Evolutionary conservation across 1,284 basidiomycete genomes (phyloP), one percentile per base, ranked within the genome.

Genomic region (Cronartium ribicola): DNA sequence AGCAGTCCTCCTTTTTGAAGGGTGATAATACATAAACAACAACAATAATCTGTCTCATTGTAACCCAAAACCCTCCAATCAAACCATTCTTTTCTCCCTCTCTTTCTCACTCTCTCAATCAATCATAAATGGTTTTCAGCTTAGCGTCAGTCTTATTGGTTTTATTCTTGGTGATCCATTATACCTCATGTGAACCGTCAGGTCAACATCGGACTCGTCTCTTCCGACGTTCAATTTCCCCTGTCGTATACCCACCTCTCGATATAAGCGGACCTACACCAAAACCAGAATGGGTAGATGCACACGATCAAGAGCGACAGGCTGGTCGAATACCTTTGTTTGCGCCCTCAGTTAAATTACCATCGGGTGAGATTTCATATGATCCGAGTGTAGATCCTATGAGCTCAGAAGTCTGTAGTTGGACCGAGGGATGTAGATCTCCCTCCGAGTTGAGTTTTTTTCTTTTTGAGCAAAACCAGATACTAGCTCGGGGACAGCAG

Each of bases 251-350:
- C 20, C 63, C 63, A 37, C 10, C 63, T 22, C 41, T 65, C 14
- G 71, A 74, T 37, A 29, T 74, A 29, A 29, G 22, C 4, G 71
- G 71, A 8, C 71, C 71, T 51, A 79, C 79, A 29, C 76, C 80
- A 14, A 83, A 88, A 75, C 88, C 90, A 72, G 82, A 81, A 59
- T 93, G 91, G 91, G 80, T 85, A 43, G 84, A 86, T 79, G 89
- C 89, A 7, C 84, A 90, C 77, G 83, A 85, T 75, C 83, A 83
- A 5, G 90, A 89, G 46, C 84, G 88, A 48, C 78, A 83, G n/a
- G 85, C 87, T 4, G 89, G 89, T 62, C 86, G 86, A 77, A 90
- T 93, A 69, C 91, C 91, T 8, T 79, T 87, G 78, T 83, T 91
- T 70, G 87, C 89, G 11, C 77, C 80, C 59, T 83, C 88, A 5